These are phyloP conservation scores for Alternaria hordeiaustralica DNA, from an alignment of 2,329 filamentous ascomycete genomes.

Conservation along the genomic window DNA sequence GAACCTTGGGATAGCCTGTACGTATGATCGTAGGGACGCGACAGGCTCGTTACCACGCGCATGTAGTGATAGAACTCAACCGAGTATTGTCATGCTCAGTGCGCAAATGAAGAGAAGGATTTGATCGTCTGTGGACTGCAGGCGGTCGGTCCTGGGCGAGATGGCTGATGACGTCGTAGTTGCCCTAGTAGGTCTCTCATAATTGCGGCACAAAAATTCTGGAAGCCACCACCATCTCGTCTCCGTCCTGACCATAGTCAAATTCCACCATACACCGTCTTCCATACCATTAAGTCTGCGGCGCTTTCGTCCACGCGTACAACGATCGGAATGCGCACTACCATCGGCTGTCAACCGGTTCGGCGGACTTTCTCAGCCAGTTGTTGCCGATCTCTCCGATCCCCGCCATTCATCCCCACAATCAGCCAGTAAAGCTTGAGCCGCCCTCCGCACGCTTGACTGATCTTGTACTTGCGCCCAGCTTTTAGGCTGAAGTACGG, in stretches of 20 bases:
- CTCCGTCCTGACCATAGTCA: background rate
- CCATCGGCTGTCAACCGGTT: background rate
- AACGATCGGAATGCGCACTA: background rate
- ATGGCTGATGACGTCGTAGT: background rate
- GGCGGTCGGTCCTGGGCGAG: background rate
- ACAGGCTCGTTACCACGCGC: background rate
- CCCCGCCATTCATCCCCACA: conserved; percentile 5
- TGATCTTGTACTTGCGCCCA: background rate
- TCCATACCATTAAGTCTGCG: background rate
- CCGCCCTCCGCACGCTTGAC: conserved; percentile 10
- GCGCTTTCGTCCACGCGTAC: background rate
- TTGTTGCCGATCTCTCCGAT: conserved; percentile 1
- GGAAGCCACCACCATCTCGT: background rate
- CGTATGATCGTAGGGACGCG: background rate
- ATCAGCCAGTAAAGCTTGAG: background rate
- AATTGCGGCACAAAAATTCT: background rate
- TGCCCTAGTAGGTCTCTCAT: background rate
- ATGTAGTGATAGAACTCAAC: too few species aligned
- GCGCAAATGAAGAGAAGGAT: background rate
- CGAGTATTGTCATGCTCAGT: background rate
- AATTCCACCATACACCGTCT: background rate
- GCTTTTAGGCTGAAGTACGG: conserved; percentile 19
- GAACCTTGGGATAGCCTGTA: background rate
- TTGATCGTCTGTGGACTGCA: too few species aligned
- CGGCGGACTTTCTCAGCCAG: background rate